Conservation (phyloP, 228 moss, liverwort and hornwort genomes). For the Sphagnum fallax region DNA sequence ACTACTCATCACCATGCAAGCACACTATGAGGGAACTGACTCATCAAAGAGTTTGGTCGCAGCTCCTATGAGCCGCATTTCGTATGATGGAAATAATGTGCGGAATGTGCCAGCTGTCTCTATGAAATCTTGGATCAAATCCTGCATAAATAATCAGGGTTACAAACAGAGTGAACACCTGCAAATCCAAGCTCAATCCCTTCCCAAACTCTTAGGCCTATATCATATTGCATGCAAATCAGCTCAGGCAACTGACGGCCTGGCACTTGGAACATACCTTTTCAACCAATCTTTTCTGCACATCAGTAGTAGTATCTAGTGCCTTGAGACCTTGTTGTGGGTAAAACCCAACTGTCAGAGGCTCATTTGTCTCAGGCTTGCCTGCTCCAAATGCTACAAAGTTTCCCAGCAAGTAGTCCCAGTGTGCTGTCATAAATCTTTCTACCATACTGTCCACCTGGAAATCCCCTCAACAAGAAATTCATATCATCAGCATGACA, state of each 20-base stretch:
- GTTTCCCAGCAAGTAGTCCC: conserved; percentile 24
- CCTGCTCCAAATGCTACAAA: conserved; percentile 42
- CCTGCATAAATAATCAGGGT: conserved; percentile 23
- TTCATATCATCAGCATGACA: no score
- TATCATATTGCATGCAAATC: no score
- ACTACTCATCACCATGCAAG: no score
- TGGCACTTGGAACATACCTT: no score
- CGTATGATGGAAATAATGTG: conserved; percentile 72
- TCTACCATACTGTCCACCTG: conserved; percentile 81
- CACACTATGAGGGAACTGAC: conserved; percentile 19
- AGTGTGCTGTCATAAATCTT: conserved; percentile 54
- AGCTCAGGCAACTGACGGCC: no score
- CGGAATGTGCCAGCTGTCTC: conserved; percentile 75
- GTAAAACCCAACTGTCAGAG: conserved; percentile 22
- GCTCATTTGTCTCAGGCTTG: conserved; percentile 33
- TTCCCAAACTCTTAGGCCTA: no score
- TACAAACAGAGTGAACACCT: background rate
- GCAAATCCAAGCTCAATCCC: background rate
- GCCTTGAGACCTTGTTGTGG: conserved; percentile 51
- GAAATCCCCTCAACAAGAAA: background rate
- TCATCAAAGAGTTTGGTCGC: conserved; percentile 67
- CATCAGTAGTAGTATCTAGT: conserved; percentile 15
- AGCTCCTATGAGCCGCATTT: conserved; percentile 66
- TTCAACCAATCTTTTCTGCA: no score
- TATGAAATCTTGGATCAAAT: conserved; percentile 79